Evolutionary conservation across 768 basidiomycete genomes (phyloP).

Genomic region (Rhodotorula sphaerocarpa): DNA sequence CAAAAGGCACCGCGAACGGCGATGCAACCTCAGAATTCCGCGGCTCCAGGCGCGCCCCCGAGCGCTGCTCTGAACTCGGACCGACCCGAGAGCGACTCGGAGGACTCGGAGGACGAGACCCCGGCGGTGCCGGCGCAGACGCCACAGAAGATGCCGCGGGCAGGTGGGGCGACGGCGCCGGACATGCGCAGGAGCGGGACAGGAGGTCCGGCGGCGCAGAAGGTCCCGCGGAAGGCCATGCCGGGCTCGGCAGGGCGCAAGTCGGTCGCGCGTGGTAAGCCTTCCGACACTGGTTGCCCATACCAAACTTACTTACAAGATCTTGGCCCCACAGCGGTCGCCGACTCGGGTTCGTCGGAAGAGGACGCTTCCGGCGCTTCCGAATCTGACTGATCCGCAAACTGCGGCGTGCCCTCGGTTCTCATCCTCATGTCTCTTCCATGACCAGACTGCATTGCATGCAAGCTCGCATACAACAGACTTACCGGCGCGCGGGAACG

Average conservation of each 20-base stretch:
- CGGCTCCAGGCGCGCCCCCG: background rate
- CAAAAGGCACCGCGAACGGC: background rate
- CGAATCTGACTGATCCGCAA: slow-evolving; percentile 16
- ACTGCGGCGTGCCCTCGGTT: too few relatives aligned
- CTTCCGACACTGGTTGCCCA: background rate
- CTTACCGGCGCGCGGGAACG: too few relatives aligned
- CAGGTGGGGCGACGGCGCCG: background rate
- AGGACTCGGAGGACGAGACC: slow-evolving; percentile 14
- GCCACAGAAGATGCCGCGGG: background rate
- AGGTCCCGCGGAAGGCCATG: slow-evolving; percentile 9
- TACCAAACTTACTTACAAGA: background rate
- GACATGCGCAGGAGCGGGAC: background rate
- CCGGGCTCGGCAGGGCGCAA: background rate
- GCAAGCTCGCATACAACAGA: too few relatives aligned
- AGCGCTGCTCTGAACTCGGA: background rate
- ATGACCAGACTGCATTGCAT: too few relatives aligned
- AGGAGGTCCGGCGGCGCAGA: background rate
- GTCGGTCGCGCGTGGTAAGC: background rate
- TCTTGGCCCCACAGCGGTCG: background rate
- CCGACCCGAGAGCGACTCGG: slow-evolving; percentile 16
- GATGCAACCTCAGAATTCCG: background rate
- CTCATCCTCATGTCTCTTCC: too few relatives aligned
- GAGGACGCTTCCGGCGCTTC: slow-evolving; percentile 21
- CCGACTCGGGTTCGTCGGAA: slow-evolving; percentile 8
- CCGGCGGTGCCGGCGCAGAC: background rate